These are phyloP conservation scores for Solanum neorickii DNA, from an alignment of 257 asterid genomes.

Conservation along the genomic window DNA sequence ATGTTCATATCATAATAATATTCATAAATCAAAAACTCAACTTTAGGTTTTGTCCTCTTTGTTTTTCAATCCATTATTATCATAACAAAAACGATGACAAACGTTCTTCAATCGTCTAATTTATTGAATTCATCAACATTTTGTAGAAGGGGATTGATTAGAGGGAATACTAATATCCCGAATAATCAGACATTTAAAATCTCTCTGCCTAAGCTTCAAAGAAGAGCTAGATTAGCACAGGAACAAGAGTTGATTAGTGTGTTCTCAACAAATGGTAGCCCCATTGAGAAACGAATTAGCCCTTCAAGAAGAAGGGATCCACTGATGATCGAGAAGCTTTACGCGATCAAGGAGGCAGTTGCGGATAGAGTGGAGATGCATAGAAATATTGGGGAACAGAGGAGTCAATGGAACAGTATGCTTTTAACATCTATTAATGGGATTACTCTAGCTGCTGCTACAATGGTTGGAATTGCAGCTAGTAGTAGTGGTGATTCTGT, in stretches of 20 bases:
- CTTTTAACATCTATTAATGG: constrained; percentile 38
- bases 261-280: not conserved
- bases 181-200: not conserved
- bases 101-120: not conserved
- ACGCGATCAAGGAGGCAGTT: constrained; percentile 40
- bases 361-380: constrained; percentile 63
- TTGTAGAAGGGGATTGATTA: not conserved
- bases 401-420: constrained; percentile 38
- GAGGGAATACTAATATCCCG: not conserved
- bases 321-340: constrained; percentile 23
- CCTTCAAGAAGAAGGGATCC: constrained; percentile 7
- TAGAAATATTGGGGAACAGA: constrained; percentile 39
- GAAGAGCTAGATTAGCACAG: not conserved
- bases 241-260: not conserved
- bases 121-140: not conserved
- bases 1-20: not conserved
- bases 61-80: not conserved
- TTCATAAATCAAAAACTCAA: not conserved
- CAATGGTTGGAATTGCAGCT: constrained; percentile 9
- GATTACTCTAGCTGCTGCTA: constrained; percentile 32
- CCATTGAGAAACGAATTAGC: not conserved
- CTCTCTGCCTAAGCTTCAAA: not conserved
- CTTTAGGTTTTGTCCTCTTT: not conserved
- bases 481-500: not conserved
- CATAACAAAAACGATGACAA: not conserved